phyloP scores from a whole-genome alignment of 352 stramenopile genomes.

The Phytophthora litchii region DNA sequence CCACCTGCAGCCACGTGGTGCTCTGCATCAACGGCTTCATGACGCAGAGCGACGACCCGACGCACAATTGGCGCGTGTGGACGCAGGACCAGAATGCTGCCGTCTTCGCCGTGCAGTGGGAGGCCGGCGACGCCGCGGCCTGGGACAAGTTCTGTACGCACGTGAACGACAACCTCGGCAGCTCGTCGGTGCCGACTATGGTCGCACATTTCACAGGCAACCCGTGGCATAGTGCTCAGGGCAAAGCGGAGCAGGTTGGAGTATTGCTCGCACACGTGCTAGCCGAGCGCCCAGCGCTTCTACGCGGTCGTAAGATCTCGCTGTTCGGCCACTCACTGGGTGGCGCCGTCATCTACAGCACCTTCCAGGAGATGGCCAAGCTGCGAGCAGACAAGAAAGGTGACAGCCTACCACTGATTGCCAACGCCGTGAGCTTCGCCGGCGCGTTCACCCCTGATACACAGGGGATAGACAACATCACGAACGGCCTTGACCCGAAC shows the following conservation, averaged over 20 bases:
- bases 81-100: constrained; percentile 38
- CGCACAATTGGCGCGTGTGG: constrained; percentile 69
- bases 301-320: constrained; percentile 59
- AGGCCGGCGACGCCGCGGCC: constrained; percentile 68
- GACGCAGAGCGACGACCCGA: constrained; percentile 75
- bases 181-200: constrained; percentile 56
- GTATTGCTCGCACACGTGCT: constrained; percentile 74
- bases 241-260: constrained; percentile 80
- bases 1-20: constrained; percentile 60
- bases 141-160: constrained; percentile 86
- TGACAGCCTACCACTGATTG: constrained; percentile 32
- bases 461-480: constrained; percentile 44
- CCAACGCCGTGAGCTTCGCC: constrained; percentile 73
- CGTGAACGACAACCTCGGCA: constrained; percentile 64
- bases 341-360: constrained; percentile 74
- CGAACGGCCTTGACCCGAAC: constrained; percentile 37
- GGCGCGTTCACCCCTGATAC: constrained; percentile 63
- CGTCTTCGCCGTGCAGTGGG: constrained; percentile 80
- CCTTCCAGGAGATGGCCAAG: constrained; percentile 68
- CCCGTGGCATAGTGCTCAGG: constrained; percentile 84
- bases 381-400: constrained; percentile 33
- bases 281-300: constrained; percentile 51
- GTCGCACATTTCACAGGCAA: constrained; percentile 82
- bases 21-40: constrained; percentile 90
- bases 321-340: constrained; percentile 84